Base-by-base conservation (phyloP, 345 rosid genomes). In the Cardamine occulta region DNA sequence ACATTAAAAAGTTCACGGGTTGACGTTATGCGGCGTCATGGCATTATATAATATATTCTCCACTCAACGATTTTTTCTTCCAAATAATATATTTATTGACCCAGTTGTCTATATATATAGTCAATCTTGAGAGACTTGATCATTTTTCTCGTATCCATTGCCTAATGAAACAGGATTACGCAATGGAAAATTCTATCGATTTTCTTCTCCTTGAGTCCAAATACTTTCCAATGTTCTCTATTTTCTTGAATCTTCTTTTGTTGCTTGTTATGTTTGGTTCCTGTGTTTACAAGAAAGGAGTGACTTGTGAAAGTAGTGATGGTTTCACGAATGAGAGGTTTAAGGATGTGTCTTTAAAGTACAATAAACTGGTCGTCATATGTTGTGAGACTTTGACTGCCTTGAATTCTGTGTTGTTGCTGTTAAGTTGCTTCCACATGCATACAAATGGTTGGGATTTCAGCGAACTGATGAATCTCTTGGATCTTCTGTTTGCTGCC, bases 361-460 rank as follows among this genome's bases (percentile, higher is more conserved):
- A 80, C 77, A 58, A 66, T 5, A 88, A 87, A 73, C 81, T 31
- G 77, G 85, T 83, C 64, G 18, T 89, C 72, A 40, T 86, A 60
- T 86, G 82, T 73, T 93, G 89, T 69, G 54, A 66, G 6, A 73
- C 82, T 66, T 79, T 89, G 35, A 82, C 87, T 3, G 57, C 74
- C 76, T 84, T 86, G 59, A 86, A 79, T 80, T 59, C 82, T 40
- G 69, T 79, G 17, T 45, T 78, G 74, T 85, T 87, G 67, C 68
- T 85, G 62, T 40, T 81, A 58, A 87, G 83, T 75, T 93, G 84
- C 79, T 87, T 88, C 32, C 80, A 81, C 61, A 80, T 91, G 91
- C 79, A 83, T 81, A 75, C 63, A 47, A 78, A 82, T 72, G 89
- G 78, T 35, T 88, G 89, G 96, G 81, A 83, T 32, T 81, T 23